Evolutionary conservation across 768 basidiomycete species (phyloP), one percentile per base, ranked within the genome.

Genomic region (Podaxis sp.): DNA sequence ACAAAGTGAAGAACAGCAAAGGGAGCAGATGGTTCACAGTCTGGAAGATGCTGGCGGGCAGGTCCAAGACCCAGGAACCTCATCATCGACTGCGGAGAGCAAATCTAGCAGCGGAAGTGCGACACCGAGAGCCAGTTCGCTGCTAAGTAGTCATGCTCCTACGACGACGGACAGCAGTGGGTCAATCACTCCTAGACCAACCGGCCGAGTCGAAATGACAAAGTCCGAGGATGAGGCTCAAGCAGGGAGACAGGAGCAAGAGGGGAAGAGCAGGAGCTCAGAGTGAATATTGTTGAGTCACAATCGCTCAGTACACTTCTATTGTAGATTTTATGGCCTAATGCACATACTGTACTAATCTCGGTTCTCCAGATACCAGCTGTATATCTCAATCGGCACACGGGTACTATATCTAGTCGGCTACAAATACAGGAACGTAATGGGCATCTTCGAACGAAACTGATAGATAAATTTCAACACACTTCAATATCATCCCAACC

Each of bases 11-110:
- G 48, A 46, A 13, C 38, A 64, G 41, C 58, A 53, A 37, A 68
- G 68, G 28, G 64, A 60, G 49, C 71, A 70, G 51, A 74, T 72
- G 73, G 44, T 72, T 12, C 67, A 71, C 3, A 72, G 69, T 36
- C 58, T 70, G 17, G 65, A 71, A 62, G 65, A 65, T 3, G 66
- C 68, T 37, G 69, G 68, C 22, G 70, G 62, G 1, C 24, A 68
- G 22, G 64, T 66, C 33, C 46, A 59, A 57, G 37, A n/a, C n/a
- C 20, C 17, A 56, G 38, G 36, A 22, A 15, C 17, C 12, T 30
- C 20, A 17, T 15, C 44, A 33, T 36, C 17, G 28, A 12, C 44
- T 13, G 33, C 5, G 24, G 56, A 36, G 24, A 59, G 58, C 28
- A 50, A 26, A 40, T 8, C 37, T 2, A 56, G 60, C 24, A 62